Evolutionary conservation across 495 filamentous ascomycete genomes (phyloP).

Genomic region (Zalerion maritima): DNA sequence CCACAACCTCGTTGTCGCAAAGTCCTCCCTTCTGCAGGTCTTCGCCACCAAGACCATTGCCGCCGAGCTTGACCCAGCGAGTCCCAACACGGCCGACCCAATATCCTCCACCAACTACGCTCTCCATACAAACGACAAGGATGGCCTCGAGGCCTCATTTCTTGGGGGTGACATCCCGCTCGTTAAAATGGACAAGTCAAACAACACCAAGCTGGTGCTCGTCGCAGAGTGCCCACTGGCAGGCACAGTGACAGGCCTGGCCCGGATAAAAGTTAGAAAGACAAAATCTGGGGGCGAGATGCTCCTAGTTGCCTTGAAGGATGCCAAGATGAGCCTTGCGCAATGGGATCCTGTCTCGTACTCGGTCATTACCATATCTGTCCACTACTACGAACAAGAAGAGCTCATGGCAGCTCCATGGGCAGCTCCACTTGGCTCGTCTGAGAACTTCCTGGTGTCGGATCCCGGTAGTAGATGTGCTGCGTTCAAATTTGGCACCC

Average conservation of each 20-base stretch:
- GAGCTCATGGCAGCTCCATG: slow-evolving; percentile 65
- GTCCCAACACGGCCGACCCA: slow-evolving; percentile 12
- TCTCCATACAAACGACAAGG: slow-evolving; percentile 38
- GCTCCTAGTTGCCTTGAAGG: slow-evolving; percentile 69
- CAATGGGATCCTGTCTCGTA: slow-evolving; percentile 82
- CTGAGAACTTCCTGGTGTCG: slow-evolving; percentile 64
- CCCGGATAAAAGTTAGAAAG: slow-evolving; percentile 51
- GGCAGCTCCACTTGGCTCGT: slow-evolving; percentile 51
- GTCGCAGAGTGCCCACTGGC: slow-evolving; percentile 68
- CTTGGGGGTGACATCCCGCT: slow-evolving; percentile 38
- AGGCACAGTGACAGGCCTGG: slow-evolving; percentile 71
- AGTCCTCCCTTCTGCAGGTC: slow-evolving; percentile 81
- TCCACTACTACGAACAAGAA: slow-evolving; percentile 96
- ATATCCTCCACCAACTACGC: slow-evolving; percentile 20
- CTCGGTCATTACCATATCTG: slow-evolving; percentile 70
- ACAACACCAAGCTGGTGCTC: slow-evolving; percentile 65
- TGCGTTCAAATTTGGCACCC: slow-evolving; percentile 74
- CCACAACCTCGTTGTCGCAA: slow-evolving; percentile 75
- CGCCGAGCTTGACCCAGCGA: slow-evolving; percentile 32
- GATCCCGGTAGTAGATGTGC: slow-evolving; percentile 90
- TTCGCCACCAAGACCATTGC: slow-evolving; percentile 47
- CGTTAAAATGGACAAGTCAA: slow-evolving; percentile 39
- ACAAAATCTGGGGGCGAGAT: slow-evolving; percentile 70
- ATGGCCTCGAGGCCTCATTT: slow-evolving; percentile 45
- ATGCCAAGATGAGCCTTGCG: slow-evolving; percentile 83